Conservation (phyloP, 2,329 filamentous ascomycete genomes). For the Xylariaceae sp. region DNA sequence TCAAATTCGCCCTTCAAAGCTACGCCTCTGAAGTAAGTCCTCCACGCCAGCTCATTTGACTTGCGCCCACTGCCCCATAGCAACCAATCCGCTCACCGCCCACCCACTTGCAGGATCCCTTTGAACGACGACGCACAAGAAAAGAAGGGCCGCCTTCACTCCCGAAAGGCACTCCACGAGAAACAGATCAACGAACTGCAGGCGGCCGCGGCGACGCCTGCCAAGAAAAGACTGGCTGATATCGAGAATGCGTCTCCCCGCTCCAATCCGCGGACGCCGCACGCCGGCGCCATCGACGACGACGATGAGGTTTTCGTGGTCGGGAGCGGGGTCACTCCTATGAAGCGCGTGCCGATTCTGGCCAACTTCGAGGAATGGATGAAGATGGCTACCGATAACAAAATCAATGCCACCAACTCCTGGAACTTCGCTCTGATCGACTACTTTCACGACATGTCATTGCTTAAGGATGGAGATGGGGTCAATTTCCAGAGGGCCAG, state of each 20-base stretch:
- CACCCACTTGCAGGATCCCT: conserved; percentile 65
- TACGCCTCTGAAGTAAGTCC: conserved; percentile 51
- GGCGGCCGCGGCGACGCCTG: conserved; percentile 64
- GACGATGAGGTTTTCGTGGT: conserved; percentile 62
- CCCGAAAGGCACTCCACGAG: conserved; percentile 82
- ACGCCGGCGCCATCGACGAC: conserved; percentile 30
- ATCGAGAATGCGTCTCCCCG: conserved; percentile 52
- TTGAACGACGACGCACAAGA: conserved; percentile 94
- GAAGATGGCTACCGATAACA: conserved; percentile 99
- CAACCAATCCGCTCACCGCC: conserved; percentile 3
- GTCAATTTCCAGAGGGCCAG: conserved; percentile 99
- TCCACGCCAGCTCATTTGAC: conserved; percentile 5
- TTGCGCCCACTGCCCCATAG: conserved; percentile 6
- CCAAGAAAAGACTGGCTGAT: conserved; percentile 60
- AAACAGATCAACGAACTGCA: conserved; percentile 90
- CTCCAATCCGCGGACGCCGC: conserved; percentile 54
- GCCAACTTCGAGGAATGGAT: conserved; percentile 99
- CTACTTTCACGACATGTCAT: conserved; percentile 98
- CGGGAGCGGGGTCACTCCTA: conserved; percentile 79
- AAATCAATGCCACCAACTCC: conserved; percentile 96
- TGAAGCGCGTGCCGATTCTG: conserved; percentile 92
- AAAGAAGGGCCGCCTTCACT: conserved; percentile 82
- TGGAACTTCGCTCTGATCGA: conserved; percentile 99
- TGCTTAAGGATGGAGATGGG: conserved; percentile 91
- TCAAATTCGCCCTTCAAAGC: conserved; percentile 49